A percentile compares a stretch with the other conserved stretches of the same genome.
Evolutionary conservation across 192 early-diverging fungal genomes (phyloP).

Genomic region (Coemansia sp.): DNA sequence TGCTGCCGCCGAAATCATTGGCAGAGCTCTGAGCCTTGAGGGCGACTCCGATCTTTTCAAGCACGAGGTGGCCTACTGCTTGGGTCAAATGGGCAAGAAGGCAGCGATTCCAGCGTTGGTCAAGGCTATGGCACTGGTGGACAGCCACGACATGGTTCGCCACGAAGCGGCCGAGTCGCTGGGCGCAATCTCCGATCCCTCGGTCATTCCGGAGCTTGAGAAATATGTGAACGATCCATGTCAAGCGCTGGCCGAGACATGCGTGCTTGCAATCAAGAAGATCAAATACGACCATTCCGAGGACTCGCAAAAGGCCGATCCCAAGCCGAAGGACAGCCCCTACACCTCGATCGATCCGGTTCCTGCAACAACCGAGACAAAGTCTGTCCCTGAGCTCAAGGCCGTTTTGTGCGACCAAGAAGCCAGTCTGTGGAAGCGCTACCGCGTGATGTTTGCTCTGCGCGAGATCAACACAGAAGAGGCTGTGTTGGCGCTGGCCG

Average conservation of each 20-base stretch:
- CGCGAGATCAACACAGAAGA: constrained; percentile 82
- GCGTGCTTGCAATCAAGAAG: constrained; percentile 83
- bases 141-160: constrained; percentile 91
- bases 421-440: constrained; percentile 84
- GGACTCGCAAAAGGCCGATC: constrained; percentile 20
- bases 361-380: constrained; percentile 65
- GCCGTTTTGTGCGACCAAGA: constrained; percentile 65
- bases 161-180: constrained; percentile 98
- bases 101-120: constrained; percentile 70
- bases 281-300: constrained; percentile 74
- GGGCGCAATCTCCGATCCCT: constrained; percentile 81
- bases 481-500: constrained; percentile 78
- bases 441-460: constrained; percentile 93
- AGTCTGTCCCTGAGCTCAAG: constrained; percentile 67
- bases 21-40: constrained; percentile 66
- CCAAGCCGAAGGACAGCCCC: constrained; percentile 28
- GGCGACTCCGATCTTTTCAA: constrained; percentile 88
- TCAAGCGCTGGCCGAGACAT: constrained; percentile 82
- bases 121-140: constrained; percentile 64
- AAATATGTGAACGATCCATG: constrained; percentile 70
- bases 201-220: constrained; percentile 69
- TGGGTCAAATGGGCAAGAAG: constrained; percentile 92
- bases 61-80: constrained; percentile 94
- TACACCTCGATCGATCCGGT: constrained; percentile 92
- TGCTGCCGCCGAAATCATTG: constrained; percentile 78